Percentiles rank a stretch among this genome's conserved stretches.
These are phyloP conservation scores for Magnusiomyces clavatus DNA, from an alignment of 1,139 yeast species.

Conservation along the genomic window DNA sequence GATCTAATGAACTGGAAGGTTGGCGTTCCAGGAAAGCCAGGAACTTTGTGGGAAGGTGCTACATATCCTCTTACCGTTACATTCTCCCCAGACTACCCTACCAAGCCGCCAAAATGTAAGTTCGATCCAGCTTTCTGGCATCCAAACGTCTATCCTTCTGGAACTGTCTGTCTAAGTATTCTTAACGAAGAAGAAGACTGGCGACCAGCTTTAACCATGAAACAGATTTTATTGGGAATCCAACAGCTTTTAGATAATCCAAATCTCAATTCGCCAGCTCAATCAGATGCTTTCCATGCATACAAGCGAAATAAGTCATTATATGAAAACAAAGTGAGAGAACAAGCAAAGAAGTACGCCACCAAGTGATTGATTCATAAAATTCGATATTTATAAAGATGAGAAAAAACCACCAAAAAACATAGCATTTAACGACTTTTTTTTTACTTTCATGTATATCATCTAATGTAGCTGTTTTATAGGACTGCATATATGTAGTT, in stretches of 20 bases:
- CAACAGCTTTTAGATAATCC: slow-evolving; percentile 89
- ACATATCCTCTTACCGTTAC: slow-evolving; percentile 75
- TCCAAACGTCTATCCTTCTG: slow-evolving; percentile 95
- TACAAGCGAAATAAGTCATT: slow-evolving; percentile 53
- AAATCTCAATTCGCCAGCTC: slow-evolving; percentile 95
- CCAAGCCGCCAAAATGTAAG: slow-evolving; percentile 90
- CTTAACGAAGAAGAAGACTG: slow-evolving; percentile 95
- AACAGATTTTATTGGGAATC: slow-evolving; percentile 83
- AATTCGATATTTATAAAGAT: not conserved
- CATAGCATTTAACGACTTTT: not conserved
- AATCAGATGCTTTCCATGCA: slow-evolving; percentile 91
- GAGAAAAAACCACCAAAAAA: not conserved
- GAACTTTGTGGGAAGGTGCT: slow-evolving; percentile 85
- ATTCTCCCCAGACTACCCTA: slow-evolving; percentile 89
- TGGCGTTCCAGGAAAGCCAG: slow-evolving; percentile 88
- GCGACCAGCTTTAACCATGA: slow-evolving; percentile 94
- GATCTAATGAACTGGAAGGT: slow-evolving; percentile 87
- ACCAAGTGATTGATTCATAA: slow-evolving; percentile 6
- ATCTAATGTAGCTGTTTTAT: not conserved
- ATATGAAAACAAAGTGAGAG: slow-evolving; percentile 70
- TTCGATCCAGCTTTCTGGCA: slow-evolving; percentile 88
- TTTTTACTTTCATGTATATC: not conserved
- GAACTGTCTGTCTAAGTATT: slow-evolving; percentile 88
- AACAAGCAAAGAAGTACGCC: slow-evolving; percentile 73
- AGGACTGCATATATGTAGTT: not conserved